Base-by-base conservation (phyloP, 23 red algal species). In the Chondrus crispus region DNA sequence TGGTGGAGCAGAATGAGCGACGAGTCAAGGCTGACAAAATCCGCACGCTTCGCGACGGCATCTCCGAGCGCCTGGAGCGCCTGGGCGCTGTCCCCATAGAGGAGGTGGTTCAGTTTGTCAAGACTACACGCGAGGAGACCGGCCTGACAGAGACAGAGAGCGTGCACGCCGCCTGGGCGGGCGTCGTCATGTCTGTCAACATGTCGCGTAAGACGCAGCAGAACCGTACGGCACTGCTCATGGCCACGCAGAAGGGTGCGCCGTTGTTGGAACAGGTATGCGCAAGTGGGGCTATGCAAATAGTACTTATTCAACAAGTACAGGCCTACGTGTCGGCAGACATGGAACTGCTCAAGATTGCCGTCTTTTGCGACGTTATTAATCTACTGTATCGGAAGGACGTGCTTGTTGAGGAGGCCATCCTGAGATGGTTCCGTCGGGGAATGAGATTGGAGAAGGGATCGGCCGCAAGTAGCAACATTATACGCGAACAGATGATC, bases 281-380 rank as follows among this genome's bases (percentile, higher is more conserved):
- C 77, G 62, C 85, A 29, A 76, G 53, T 40, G 94, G 88, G 19
- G 62, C 54, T 45, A 70, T 84, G 78, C 86, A 96, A 72, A 75
- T 92, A 47, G 94, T 72, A 33, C 88, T 96, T 18, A 89, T 96
- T 46, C 48, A 55, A 48, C 76, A 71, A 29, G 82, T 96, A 18
- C 94, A 96, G 75, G 26, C 82, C 9, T 96, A 91, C 71, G 82
- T 96, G 19, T 74, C 71, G 22, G 87, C 85, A 18, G 94, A 96
- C 68, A 96, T 96, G 94, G 94, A 96, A 69, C 51, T 96, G 24
- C 80, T 96, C 5, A 96, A 96, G 74, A 75, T 84, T 63, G 78
- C 82, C 22, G 88, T 87, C 22, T 96, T 96, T 52, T 85, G 94
- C 48, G 87, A 96, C 50, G 84, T 92, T 78, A 42, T 91, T 16